Evolutionary conservation across 164 flowering plant species (phyloP), one percentile per base, ranked within the genome.

Genomic region (Vitis rotundifolia): DNA sequence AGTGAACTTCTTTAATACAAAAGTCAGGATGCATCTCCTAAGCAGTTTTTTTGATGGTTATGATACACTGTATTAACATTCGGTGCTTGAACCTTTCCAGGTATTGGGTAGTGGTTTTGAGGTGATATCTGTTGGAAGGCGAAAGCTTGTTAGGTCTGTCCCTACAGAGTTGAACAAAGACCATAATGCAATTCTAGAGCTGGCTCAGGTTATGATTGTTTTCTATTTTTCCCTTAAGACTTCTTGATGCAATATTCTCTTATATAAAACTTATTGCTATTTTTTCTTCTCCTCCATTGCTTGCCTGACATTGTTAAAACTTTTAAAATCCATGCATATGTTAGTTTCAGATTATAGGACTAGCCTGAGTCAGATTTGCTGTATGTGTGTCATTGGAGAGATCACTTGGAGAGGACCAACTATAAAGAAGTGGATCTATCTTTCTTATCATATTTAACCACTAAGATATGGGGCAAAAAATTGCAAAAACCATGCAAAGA

Each of bases 101-200:
- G 91, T 86, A 64, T 55, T 95, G 77, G 99, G 98, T 1, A 89
- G 87, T 79, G 98, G 98, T 37, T 95, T 86, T 78, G 98, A 95
- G 86, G 98, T 95, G 70, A 89, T 95, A 68, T 81, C 96, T 65
- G 90, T 93, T 73, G 98, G 99, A 54, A 93, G 86, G 86, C 89
- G 75, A 74, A 95, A 91, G 76, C 91, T 95, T 76, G 91, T 93
- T 54, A 86, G 98, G 1, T 93, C 98, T 60, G 99, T 95, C 73
- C 99, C 99, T 13, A 93, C 98, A 3, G 98, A 95, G 77, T 75
- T 95, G 84, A 95, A 95, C 81, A 91, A 91, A 75, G 99, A 95
- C 81, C 99, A 93, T 75, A 95, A 95, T 83, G 97, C 88, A 87
- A 89, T 95, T 70, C 70, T 95, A 75, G 98, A 95, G 79, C 83